Base-by-base conservation (phyloP, 345 rosid genomes). In the Eucalyptus rudis region DNA sequence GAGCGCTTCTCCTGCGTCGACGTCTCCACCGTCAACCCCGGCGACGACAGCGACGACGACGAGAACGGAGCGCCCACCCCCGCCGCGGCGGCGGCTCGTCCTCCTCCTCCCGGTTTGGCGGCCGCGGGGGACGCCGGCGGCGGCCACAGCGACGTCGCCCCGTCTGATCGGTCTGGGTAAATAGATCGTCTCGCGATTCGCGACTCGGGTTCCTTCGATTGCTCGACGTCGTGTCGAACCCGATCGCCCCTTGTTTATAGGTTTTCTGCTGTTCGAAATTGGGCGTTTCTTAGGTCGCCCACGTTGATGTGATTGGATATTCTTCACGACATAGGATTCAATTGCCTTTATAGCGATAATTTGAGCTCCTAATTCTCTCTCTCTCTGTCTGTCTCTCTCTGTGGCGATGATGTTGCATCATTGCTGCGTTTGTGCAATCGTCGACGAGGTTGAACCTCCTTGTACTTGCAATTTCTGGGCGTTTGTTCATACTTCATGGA, bases 1-100 rank as follows among this genome's bases (percentile, higher is more conserved):
- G 99, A 97, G 89, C 99, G 99, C 36, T 97, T 93, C 93, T 92
- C 99, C 66, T 96, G 99, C 92, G 99, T 97, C 89, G 96, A 96
- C 56, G 91, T 96, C 33, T 59, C 95, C 29, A 97, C 97, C 89
- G 91, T 88, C 88, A 96, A 95, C 87, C 92, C 88, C 49, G 98
- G 95, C 88, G 99, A 95, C 83, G 99, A 94, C 33, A 92, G 91
- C 10, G 91, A 94, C 25, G 20, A 93, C 11, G 98, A 95, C 54
- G 93, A 94, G 59, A 91, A 94, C 16, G 90, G 91, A 7, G 94
- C 91, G 71, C 93, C 95, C 50, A 94, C 91, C 84, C 27, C 62
- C 62, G 62, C 62, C 29, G 6, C 29, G 13, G 93, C n/a, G n/a
- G n/a, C 95, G 88, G 94, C 80, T 89, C 91, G 89, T 87, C 95